Evolutionary conservation across 2,329 filamentous ascomycete species (phyloP).

Genomic region (Aspergillus fischeri): DNA sequence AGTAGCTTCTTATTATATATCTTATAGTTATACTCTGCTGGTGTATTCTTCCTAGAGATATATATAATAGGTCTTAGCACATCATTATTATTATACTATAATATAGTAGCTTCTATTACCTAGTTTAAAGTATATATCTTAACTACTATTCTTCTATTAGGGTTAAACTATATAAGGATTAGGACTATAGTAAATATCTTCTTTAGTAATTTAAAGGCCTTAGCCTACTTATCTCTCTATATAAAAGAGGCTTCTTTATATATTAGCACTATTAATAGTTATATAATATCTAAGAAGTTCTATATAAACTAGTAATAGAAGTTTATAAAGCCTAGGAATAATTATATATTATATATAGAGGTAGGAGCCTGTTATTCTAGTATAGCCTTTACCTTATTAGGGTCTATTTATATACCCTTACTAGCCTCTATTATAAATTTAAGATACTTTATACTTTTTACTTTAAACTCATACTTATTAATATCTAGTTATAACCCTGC

Average conservation of each 20-base stretch:
- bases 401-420: not conserved
- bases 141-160: not conserved
- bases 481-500: not conserved
- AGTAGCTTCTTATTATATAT: too few relatives aligned
- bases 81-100: not conserved
- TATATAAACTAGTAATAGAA: not conserved
- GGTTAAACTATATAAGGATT: not conserved
- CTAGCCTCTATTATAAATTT: not conserved
- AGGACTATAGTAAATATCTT: not conserved
- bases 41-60: too few relatives aligned
- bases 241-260: too few relatives aligned
- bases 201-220: not conserved
- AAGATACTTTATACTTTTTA: not conserved
- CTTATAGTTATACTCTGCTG: too few relatives aligned
- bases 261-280: not conserved
- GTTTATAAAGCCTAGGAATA: too few relatives aligned
- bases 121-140: not conserved
- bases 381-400: not conserved
- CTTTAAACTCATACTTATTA: not conserved
- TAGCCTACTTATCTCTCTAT: too few relatives aligned
- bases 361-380: not conserved
- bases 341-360: too few relatives aligned
- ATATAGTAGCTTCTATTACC: not conserved
- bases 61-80: not conserved
- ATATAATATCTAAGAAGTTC: too few relatives aligned